Percentiles rank a stretch among this genome's conserved stretches.
Conservation (phyloP, 495 filamentous ascomycete species). For the Rhypophila decipiens region DNA sequence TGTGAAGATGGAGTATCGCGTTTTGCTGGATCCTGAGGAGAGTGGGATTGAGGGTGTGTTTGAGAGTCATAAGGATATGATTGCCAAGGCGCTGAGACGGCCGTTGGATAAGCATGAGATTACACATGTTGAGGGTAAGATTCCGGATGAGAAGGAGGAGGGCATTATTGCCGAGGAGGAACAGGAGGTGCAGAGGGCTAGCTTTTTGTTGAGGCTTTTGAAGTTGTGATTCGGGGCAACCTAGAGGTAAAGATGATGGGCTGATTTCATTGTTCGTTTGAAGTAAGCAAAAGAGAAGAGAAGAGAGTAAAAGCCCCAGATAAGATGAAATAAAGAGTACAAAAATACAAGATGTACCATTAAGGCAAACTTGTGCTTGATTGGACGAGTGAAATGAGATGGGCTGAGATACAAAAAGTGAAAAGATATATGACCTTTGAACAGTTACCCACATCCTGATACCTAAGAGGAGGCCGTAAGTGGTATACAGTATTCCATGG, state of each 20-base stretch:
- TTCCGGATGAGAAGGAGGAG: conserved; percentile 48
- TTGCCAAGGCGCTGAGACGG: conserved; percentile 75
- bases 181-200: conserved; percentile 82
- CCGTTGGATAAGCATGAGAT: conserved; percentile 69
- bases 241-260: neutral
- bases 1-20: conserved; percentile 39
- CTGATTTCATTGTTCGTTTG: no score
- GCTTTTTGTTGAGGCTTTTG: conserved; percentile 74
- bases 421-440: no score
- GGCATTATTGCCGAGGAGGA: conserved; percentile 76
- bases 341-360: no score
- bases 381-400: no score
- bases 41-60: conserved; percentile 71
- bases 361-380: no score
- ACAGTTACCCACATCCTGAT: no score
- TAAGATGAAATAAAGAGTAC: no score
- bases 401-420: no score
- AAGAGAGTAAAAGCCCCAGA: no score
- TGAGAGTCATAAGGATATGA: conserved; percentile 54
- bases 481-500: no score
- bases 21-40: conserved; percentile 62
- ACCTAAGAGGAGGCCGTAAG: no score
- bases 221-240: conserved; percentile 48
- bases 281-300: no score
- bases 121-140: conserved; percentile 58